Evolutionary conservation across 768 basidiomycete genomes (phyloP), one percentile per base, ranked within the genome.

Genomic region (Calocera cornea): DNA sequence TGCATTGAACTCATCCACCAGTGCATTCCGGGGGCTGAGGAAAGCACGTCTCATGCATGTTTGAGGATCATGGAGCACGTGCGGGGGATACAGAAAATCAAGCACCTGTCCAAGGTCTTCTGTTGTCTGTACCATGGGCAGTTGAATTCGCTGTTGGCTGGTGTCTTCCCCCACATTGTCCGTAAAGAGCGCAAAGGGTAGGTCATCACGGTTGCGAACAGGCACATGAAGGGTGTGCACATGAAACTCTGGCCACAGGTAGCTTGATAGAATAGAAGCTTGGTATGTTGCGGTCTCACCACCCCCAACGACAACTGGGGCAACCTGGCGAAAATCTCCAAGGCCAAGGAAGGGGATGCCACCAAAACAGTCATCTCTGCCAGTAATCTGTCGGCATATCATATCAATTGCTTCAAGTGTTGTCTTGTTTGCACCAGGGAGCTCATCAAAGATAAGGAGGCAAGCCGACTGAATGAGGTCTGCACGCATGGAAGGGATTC

Each of bases 311-410:
- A 80, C 71, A 16, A 81, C 78, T 19, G 80, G 80, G 47, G 74
- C 77, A 0, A 76, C 78, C 69, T 80, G 80, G 0, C 79, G 70
- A 69, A 80, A 80, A 69, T 80, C 79, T 0, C 79, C 80, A 1
- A 78, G 70, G 1, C 77, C 72, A 24, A 80, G 67, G 14, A 79
- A 66, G 16, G 74, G 67, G 64, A 77, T 80, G 0, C 77, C 78
- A 0, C 78, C 79, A 72, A 80, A 82, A 0, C 75, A 76, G 16
- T 67, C 41, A 44, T 75, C 65, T 12, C 27, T 75, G 2, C 69
- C 49, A 72, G 72, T 77, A 31, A 77, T 70, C 7, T 69, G 69
- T 2, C 74, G 73, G 33, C 74, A 76, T 0, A 74, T 70, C 17
- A 77, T 76, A 44, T 80, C 76, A 11, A 80, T 75, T 66, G 78